phyloP scores from a whole-genome alignment of 129 eudicot genomes.

The Smallanthus sonchifolius region DNA sequence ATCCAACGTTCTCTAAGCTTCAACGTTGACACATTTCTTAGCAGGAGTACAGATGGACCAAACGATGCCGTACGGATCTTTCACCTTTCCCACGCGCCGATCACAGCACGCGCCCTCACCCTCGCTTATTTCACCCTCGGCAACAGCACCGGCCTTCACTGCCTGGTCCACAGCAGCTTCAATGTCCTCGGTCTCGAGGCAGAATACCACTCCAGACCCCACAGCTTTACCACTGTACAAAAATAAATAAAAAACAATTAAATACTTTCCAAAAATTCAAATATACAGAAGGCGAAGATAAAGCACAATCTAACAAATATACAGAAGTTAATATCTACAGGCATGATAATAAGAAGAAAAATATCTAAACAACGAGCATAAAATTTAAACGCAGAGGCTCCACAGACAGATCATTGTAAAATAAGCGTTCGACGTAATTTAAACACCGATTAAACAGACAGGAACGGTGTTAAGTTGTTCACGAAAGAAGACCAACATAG shows the following conservation, averaged over 20 bases:
- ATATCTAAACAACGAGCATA: no score
- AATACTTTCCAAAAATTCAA: neutral
- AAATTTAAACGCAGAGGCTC: neutral
- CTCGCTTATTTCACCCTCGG: conserved; percentile 48
- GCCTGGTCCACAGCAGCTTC: conserved; percentile 65
- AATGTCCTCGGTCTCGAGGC: conserved; percentile 70
- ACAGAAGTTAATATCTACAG: no score
- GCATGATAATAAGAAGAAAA: no score
- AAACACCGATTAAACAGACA: neutral
- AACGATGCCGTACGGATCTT: conserved; percentile 72
- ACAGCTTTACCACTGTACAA: conserved; percentile 39
- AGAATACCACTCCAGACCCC: conserved; percentile 44
- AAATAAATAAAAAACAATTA: neutral
- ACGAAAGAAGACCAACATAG: no score
- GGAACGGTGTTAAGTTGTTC: no score
- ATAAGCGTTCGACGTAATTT: neutral
- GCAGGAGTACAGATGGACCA: conserved; percentile 66
- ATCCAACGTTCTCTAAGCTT: conserved; percentile 43
- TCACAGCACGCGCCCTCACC: conserved; percentile 64
- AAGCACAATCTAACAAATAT: no score
- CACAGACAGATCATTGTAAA: neutral
- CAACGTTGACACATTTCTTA: conserved; percentile 38
- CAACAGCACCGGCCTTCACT: conserved; percentile 62
- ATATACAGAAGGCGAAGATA: no score
- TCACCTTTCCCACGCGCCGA: conserved; percentile 64